Conservation (phyloP, 495 filamentous ascomycete genomes). For the Penicillium cataractarum region DNA sequence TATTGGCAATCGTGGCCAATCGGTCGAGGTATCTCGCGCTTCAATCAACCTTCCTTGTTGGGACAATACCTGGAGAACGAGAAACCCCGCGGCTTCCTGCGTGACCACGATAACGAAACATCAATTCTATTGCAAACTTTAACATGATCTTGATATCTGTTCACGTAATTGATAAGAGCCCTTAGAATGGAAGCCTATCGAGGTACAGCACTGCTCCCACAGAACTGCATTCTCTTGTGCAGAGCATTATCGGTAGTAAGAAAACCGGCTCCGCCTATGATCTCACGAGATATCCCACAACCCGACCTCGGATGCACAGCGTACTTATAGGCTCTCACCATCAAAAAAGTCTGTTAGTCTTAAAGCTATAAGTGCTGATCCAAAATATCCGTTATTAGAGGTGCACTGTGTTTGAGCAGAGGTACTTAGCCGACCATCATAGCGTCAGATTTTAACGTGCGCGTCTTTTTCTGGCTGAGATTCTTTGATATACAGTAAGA, state of each 20-base stretch:
- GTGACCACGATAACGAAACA: not conserved
- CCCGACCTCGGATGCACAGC: not conserved
- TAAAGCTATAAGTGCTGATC: not conserved
- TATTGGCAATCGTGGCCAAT: not conserved
- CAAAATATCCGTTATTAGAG: not conserved
- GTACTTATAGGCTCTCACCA: not conserved
- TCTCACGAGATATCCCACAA: not conserved
- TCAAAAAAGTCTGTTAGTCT: not conserved
- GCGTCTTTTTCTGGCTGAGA: not conserved
- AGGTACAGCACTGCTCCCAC: not conserved
- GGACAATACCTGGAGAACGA: slow-evolving; percentile 4
- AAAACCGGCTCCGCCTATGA: not conserved
- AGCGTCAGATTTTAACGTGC: not conserved
- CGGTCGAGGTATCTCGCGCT: not conserved
- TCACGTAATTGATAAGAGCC: not conserved
- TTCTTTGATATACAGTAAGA: not conserved
- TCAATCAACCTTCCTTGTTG: slow-evolving; percentile 7
- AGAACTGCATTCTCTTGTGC: not conserved
- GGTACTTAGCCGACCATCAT: not conserved
- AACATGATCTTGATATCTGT: not conserved
- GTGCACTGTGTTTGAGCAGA: not conserved
- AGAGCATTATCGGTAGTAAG: not conserved
- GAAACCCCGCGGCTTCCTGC: not conserved
- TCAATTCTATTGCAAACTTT: not conserved
- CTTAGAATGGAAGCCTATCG: not conserved